Evolutionary conservation across 495 filamentous ascomycete genomes (phyloP), one percentile per base, ranked within the genome.

Genomic region (Astrothelium macrocarpum): DNA sequence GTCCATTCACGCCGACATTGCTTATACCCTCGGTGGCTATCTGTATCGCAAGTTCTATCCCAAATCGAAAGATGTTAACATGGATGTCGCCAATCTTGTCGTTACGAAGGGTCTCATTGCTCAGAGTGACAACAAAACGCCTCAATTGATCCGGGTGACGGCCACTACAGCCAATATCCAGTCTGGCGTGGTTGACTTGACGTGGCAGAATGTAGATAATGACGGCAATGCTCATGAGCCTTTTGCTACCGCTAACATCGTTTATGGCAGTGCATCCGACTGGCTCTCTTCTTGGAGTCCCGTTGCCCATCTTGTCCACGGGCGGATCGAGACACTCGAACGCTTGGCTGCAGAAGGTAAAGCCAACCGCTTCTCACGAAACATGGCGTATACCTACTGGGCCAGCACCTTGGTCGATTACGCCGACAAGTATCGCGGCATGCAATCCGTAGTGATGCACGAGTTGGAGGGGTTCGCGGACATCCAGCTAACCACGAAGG

Each of bases 301-400:
- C 32, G 72, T 71, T 59, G 64, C 75, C 3, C 80, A 81, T 62
- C 68, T 82, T 7, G 78, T 84, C 67, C 74, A 73, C 62, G 26
- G 59, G 12, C 26, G 78, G 46, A 78, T 84, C 58, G 72, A 80
- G 25, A 68, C 73, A 53, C 73, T 84, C 12, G 70, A 77, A 23
- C 39, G 67, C 2, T 64, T 70, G 16, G 73, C 72, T 43, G 63
- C 71, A 11, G 32, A 63, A 28, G 72, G 73, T 29, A 59, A 71
- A 34, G 61, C 66, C 53, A 46, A 74, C 58, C 68, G 68, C 45
- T 49, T 89, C 68, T 82, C 83, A 59, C 81, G 83, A 2, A 82
- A 84, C 20, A 82, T 91, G 76, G 85, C 86, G 1, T 94, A 94
- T 76, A 87, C 88, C 70, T 76, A 91, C 16, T 87, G 93, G 66